phyloP scores from a whole-genome alignment of 805 yeast species.

The Monosporozyma yasuniensis region DNA sequence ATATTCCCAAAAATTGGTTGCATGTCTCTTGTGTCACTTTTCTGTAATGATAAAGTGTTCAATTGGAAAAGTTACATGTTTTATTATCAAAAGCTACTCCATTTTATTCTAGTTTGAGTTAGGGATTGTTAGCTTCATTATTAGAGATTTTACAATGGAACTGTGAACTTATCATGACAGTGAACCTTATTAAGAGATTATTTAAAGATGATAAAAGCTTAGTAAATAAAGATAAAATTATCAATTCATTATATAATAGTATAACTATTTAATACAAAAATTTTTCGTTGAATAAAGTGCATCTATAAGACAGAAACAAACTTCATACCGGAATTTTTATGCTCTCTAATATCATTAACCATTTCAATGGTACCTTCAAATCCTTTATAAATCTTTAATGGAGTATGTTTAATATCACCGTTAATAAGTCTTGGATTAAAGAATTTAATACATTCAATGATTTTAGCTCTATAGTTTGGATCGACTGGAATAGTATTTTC shows the following conservation, averaged over 20 bases:
- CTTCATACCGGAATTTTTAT: slow-evolving; percentile 24
- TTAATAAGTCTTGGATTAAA: slow-evolving; percentile 12
- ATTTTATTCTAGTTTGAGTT: too few relatives aligned
- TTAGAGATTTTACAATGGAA: too few relatives aligned
- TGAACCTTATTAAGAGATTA: too few relatives aligned
- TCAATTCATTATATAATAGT: too few relatives aligned
- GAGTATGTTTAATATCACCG: slow-evolving; percentile 25
- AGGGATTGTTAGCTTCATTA: too few relatives aligned
- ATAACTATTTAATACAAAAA: too few relatives aligned
- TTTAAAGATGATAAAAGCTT: too few relatives aligned
- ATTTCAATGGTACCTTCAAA: slow-evolving; percentile 19
- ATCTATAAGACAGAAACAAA: slow-evolving; percentile 12
- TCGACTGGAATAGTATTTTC: slow-evolving; percentile 18
- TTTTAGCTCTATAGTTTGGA: slow-evolving; percentile 16
- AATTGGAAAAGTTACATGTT: too few relatives aligned
- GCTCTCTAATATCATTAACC: slow-evolving; percentile 14
- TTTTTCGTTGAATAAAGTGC: too few relatives aligned
- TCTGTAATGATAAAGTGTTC: slow-evolving; percentile 12
- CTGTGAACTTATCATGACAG: too few relatives aligned
- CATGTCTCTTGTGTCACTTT: slow-evolving; percentile 20
- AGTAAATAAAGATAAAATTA: too few relatives aligned
- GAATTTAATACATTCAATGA: slow-evolving; percentile 20
- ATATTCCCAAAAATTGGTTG: slow-evolving; percentile 20
- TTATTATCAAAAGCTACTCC: too few relatives aligned
- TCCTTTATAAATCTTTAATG: slow-evolving; percentile 26